Conservation (phyloP, 345 rosid genomes). For the Kernera saxatilis region DNA sequence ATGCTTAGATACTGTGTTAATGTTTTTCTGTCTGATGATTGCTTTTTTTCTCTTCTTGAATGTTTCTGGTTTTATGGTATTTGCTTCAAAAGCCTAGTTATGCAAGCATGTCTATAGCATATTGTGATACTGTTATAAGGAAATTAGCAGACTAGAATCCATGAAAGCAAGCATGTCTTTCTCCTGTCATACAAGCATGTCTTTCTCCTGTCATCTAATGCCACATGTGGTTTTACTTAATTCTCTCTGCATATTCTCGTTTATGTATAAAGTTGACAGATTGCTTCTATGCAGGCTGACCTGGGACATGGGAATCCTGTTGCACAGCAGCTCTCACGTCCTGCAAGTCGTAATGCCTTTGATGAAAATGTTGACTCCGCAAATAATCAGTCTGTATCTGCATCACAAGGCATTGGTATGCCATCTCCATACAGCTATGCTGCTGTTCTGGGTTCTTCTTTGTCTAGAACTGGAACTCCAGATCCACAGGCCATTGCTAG, state of each 20-base stretch:
- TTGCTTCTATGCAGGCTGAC: constrained; percentile 37
- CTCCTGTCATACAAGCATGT: no score
- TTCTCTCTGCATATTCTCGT: background rate
- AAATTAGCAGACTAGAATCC: constrained; percentile 29
- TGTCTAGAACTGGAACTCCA: constrained; percentile 86
- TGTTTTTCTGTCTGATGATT: background rate
- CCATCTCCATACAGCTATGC: constrained; percentile 68
- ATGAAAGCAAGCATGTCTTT: background rate
- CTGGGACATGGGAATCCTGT: constrained; percentile 30
- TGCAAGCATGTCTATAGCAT: background rate
- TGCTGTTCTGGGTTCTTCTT: constrained; percentile 67
- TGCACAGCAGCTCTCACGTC: constrained; percentile 40
- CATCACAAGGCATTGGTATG: constrained; percentile 41
- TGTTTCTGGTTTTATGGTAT: background rate
- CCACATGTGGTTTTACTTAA: no score
- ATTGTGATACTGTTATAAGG: no score
- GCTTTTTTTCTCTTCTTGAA: constrained; percentile 16
- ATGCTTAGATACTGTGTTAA: background rate
- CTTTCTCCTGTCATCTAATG: no score
- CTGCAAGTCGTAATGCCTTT: constrained; percentile 73
- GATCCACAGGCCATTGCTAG: constrained; percentile 73
- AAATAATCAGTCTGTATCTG: constrained; percentile 45
- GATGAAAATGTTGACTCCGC: constrained; percentile 49
- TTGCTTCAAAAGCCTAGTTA: background rate
- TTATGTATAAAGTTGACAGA: background rate